These are phyloP conservation scores for Cordia subcordata DNA, from an alignment of 257 asterid species.

Conservation along the genomic window DNA sequence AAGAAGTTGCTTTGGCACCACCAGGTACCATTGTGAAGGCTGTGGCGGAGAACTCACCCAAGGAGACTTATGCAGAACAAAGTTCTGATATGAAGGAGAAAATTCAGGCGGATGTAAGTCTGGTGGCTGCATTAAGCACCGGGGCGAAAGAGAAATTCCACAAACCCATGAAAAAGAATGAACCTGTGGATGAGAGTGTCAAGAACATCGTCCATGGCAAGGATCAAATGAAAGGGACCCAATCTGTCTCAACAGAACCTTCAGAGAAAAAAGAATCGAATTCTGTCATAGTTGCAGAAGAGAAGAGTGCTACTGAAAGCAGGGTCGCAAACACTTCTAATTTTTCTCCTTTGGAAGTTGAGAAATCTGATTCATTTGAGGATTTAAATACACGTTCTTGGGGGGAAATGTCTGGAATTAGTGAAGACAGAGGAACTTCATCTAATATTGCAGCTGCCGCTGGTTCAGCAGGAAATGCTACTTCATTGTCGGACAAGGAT, in stretches of 20 bases:
- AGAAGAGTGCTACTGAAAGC: conserved; percentile 22
- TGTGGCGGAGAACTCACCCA: conserved; percentile 46
- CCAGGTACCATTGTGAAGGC: conserved; percentile 86
- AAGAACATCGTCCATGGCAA: conserved; percentile 13
- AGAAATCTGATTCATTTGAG: conserved; percentile 21
- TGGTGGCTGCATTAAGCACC: not conserved
- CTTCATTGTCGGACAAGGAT: conserved; percentile 26
- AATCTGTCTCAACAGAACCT: conserved; percentile 9
- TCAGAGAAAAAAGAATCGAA: conserved; percentile 28
- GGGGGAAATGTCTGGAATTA: conserved; percentile 4
- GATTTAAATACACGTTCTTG: conserved; percentile 18
- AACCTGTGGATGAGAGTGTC: conserved; percentile 12
- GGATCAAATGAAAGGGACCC: conserved; percentile 21
- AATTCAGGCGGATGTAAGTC: conserved; percentile 3
- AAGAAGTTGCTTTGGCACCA: conserved; percentile 86
- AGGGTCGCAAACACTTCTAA: conserved; percentile 16
- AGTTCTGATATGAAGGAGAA: conserved; percentile 25
- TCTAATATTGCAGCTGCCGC: conserved; percentile 17
- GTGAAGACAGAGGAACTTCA: conserved; percentile 21
- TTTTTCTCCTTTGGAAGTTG: conserved; percentile 20
- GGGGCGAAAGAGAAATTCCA: conserved; percentile 24
- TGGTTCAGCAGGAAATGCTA: conserved; percentile 19
- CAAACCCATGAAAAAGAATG: conserved; percentile 27
- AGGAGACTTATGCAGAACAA: conserved; percentile 34
- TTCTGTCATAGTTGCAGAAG: conserved; percentile 14